Base-by-base conservation (phyloP, 768 basidiomycete genomes). In the Mycena metata region DNA sequence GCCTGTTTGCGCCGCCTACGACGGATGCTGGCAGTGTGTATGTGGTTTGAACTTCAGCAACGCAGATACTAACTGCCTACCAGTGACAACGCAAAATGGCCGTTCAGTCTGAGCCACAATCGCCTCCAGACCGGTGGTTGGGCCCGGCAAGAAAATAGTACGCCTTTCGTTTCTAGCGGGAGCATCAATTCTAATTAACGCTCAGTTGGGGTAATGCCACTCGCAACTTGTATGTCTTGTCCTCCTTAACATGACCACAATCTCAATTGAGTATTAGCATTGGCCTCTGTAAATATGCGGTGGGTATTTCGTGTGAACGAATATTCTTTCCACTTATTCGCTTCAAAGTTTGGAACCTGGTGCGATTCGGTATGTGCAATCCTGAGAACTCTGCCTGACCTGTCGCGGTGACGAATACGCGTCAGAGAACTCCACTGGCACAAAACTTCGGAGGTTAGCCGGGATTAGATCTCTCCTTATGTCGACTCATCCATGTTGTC, bases 81-180 rank as follows among this genome's bases (percentile, higher is more conserved):
- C 23, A 59, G 33, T 23, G 66, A 47, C 9, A 88, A 88, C 66
- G 82, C 84, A 26, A 88, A 89, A 73, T 89, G 89, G 89, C 83
- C 89, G 0, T 87, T 89, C 74, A 76, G 77, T 65, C 73, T 89
- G 46, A 88, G 86, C 61, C 85, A 85, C 72, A 89, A 87, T 68
- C 83, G 86, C n/a, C 74, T 90, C 17, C 84, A 85, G 65, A 83
- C 82, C 0, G 89, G 88, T 15, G 89, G 89, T 0, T 90, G 89
- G 89, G 86, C 87, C 30, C 81, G 88, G 46, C 83, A 88, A 70
- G 81, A 88, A 75, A 88, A 88, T 60, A 72, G 86, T 86, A 54
- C 16, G 81, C 50, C 30, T 41, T 59, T 2, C 63, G 52, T 24
- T 71, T n/a, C 21, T 35, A 41, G 23, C 3, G 45, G 26, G 19